A percentile compares a stretch with the other conserved stretches of the same genome.
These are phyloP conservation scores for Drechslerella coelobrocha DNA, from an alignment of 2,329 filamentous ascomycete species.

Conservation along the genomic window DNA sequence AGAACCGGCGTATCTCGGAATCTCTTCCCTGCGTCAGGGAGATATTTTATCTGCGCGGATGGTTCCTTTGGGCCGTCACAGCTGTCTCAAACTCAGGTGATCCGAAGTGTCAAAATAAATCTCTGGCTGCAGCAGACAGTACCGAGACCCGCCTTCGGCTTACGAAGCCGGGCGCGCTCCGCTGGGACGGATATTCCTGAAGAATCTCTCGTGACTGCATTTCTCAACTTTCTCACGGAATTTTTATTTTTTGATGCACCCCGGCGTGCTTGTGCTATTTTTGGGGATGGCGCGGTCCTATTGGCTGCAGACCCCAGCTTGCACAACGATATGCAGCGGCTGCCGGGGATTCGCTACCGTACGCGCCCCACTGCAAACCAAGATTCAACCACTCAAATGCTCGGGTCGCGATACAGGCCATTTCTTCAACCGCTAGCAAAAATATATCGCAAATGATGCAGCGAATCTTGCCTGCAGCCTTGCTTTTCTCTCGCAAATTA, in stretches of 20 bases:
- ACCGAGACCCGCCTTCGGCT: conserved; percentile 20
- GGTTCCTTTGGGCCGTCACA: not conserved
- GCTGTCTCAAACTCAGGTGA: conserved; percentile 4
- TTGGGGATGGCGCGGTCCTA: conserved; percentile 32
- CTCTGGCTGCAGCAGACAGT: not conserved
- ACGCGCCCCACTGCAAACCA: conserved; percentile 47
- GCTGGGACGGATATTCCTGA: conserved; percentile 13
- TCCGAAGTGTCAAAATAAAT: not conserved
- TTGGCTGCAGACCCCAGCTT: conserved; percentile 38
- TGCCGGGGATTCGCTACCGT: conserved; percentile 35
- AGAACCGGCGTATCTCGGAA: not conserved
- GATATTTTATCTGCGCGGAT: not conserved
- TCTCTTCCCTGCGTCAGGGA: not conserved
- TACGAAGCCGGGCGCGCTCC: conserved; percentile 20
- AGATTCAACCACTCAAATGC: conserved; percentile 38
- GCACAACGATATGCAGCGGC: conserved; percentile 22
- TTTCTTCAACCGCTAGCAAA: conserved; percentile 12
- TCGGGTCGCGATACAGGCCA: conserved; percentile 20
- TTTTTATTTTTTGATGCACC: conserved; percentile 13
- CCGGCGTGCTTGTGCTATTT: conserved; percentile 45
- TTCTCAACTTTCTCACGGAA: not conserved
- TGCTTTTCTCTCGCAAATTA: conserved; percentile 32
- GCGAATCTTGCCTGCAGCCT: conserved; percentile 43
- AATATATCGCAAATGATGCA: conserved; percentile 22
- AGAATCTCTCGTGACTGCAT: conserved; percentile 17